A percentile compares a stretch with the other conserved stretches of the same genome.
phyloP scores from a whole-genome alignment of 352 stramenopile genomes.

The Peronospora belbahrii region DNA sequence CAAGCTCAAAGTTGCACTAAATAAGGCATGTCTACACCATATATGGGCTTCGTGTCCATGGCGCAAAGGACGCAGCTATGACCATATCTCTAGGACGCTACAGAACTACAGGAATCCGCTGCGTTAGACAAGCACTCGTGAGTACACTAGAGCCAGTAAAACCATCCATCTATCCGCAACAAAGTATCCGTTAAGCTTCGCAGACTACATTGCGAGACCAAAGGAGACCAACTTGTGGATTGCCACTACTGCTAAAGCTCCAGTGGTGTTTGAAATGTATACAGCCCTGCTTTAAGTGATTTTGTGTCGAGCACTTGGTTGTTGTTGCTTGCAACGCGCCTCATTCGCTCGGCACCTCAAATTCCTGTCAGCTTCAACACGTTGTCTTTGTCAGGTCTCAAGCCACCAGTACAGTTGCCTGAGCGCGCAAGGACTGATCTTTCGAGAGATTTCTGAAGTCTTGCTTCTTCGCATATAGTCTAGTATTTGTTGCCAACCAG shows the following conservation, averaged over 20 bases:
- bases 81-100: slow-evolving; percentile 1
- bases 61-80: slow-evolving; percentile 11
- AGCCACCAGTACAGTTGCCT: slow-evolving; percentile 14
- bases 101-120: slow-evolving; percentile 1
- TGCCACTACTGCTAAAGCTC: slow-evolving; percentile 20
- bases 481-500: not conserved
- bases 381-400: slow-evolving; percentile 11
- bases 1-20: slow-evolving; percentile 8
- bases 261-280: slow-evolving; percentile 39
- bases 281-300: too few relatives aligned
- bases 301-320: not conserved
- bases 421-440: slow-evolving; percentile 18
- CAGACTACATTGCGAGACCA: slow-evolving; percentile 24
- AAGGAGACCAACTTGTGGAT: not conserved
- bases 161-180: slow-evolving; percentile 33
- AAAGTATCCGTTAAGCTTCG: slow-evolving; percentile 9
- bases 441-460: too few relatives aligned
- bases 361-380: slow-evolving; percentile 12
- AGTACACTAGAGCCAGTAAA: slow-evolving; percentile 34
- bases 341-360: slow-evolving; percentile 1
- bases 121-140: slow-evolving; percentile 11
- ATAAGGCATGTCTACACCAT: slow-evolving; percentile 13
- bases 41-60: slow-evolving; percentile 17
- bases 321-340: not conserved
- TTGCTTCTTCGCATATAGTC: slow-evolving; percentile 15